These are phyloP conservation scores for Suhomyces taliae DNA, from an alignment of 1,139 yeast species.

Conservation along the genomic window DNA sequence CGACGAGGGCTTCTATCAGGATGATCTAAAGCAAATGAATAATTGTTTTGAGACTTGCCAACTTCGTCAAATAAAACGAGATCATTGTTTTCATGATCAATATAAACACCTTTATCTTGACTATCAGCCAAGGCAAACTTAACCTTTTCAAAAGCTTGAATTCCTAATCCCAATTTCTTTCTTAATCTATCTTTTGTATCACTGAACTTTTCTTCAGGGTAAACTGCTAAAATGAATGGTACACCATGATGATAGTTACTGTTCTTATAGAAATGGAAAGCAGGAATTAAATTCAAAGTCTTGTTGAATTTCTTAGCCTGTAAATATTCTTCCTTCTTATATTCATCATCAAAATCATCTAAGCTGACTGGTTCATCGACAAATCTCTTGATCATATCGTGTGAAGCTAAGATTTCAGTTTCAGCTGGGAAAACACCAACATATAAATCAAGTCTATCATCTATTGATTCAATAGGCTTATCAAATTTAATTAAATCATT, in stretches of 20 bases:
- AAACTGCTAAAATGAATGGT: constrained; percentile 75
- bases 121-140: constrained; percentile 58
- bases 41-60: constrained; percentile 34
- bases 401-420: constrained; percentile 37
- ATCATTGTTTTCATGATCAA: constrained; percentile 53
- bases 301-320: constrained; percentile 35
- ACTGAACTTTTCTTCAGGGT: constrained; percentile 61
- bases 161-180: constrained; percentile 68
- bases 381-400: constrained; percentile 39
- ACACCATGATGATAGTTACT: constrained; percentile 76
- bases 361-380: constrained; percentile 20
- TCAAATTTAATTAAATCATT: constrained; percentile 40
- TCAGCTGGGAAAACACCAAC: constrained; percentile 49
- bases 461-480: constrained; percentile 33
- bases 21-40: constrained; percentile 76
- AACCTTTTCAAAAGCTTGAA: constrained; percentile 74
- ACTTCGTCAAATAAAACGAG: constrained; percentile 57
- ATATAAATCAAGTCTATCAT: constrained; percentile 38
- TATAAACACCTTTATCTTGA: constrained; percentile 43
- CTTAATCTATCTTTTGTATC: constrained; percentile 73
- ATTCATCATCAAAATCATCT: constrained; percentile 27
- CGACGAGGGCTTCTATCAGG: constrained; percentile 67
- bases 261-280: constrained; percentile 75
- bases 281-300: constrained; percentile 44
- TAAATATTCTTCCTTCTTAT: constrained; percentile 26